Evolutionary conservation across 164 flowering plant genomes (phyloP).

Genomic region (Sedum album): DNA sequence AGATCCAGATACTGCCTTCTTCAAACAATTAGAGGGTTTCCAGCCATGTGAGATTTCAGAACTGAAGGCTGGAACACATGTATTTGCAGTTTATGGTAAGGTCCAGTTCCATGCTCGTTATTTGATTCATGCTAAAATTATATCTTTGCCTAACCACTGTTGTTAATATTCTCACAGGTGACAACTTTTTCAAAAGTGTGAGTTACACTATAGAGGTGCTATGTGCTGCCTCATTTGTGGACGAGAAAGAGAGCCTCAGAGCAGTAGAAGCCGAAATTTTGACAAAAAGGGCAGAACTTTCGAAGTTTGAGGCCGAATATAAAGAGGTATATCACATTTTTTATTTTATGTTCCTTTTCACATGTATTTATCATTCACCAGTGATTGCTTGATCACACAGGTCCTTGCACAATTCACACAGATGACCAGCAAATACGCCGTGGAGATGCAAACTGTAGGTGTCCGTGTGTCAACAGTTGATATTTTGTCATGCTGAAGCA

Average conservation of each 20-base stretch:
- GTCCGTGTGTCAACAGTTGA: neutral
- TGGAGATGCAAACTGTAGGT: conserved; percentile 87
- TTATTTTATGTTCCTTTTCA: neutral
- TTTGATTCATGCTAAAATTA: neutral
- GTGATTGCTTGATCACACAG: conserved; percentile 26
- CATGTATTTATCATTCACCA: neutral
- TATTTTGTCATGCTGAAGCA: too few species aligned
- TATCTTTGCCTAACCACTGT: neutral
- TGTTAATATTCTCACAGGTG: conserved; percentile 38
- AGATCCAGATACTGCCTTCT: conserved; percentile 87
- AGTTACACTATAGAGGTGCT: conserved; percentile 81
- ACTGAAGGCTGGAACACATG: conserved; percentile 84
- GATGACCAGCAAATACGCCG: conserved; percentile 89
- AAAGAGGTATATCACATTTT: conserved; percentile 50
- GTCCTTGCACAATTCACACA: conserved; percentile 92
- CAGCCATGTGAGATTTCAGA: conserved; percentile 88
- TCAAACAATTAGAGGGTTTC: conserved; percentile 91
- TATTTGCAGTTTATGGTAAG: conserved; percentile 97
- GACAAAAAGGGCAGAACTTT: conserved; percentile 71
- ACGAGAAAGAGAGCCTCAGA: conserved; percentile 73
- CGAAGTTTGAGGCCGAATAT: conserved; percentile 87
- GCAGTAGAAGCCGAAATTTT: conserved; percentile 77
- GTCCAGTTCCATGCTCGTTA: conserved; percentile 4
- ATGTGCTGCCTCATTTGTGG: conserved; percentile 61
- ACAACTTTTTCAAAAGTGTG: conserved; percentile 88